Percentiles rank a stretch among this genome's conserved stretches.
phyloP scores from a whole-genome alignment of 352 stramenopile species.

The Discostella stelligera region DNA sequence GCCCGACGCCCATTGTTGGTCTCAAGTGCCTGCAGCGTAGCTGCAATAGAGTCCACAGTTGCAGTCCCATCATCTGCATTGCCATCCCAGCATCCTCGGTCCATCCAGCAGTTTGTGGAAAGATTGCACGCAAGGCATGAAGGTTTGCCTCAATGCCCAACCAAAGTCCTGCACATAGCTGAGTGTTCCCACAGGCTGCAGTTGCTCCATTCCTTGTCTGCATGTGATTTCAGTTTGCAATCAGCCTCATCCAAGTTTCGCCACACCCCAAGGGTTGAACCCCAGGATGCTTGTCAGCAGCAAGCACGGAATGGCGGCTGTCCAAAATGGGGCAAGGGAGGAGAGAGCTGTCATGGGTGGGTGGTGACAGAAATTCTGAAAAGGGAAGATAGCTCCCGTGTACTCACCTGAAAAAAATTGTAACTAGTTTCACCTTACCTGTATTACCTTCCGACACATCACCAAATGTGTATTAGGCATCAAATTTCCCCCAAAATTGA shows the following conservation, averaged over 20 bases:
- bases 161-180: constrained; percentile 36
- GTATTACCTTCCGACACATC: no score
- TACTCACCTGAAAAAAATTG: no score
- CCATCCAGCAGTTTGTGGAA: background rate
- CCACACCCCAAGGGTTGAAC: background rate
- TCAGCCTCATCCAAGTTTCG: background rate
- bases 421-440: no score
- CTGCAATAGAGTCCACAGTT: background rate
- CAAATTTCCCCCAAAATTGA: background rate
- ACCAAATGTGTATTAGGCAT: no score
- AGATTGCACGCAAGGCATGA: constrained; percentile 7
- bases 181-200: constrained; percentile 15
- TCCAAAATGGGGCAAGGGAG: no score
- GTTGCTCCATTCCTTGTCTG: constrained; percentile 5
- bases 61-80: background rate
- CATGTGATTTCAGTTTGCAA: background rate
- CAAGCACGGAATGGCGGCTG: no score
- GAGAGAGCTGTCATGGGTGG: no score
- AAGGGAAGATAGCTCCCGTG: no score
- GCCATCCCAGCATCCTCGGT: background rate
- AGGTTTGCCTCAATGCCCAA: constrained; percentile 4
- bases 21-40: background rate
- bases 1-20: background rate
- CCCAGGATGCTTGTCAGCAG: background rate
- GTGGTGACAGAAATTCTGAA: no score